Conservation (phyloP, 805 yeast genomes). For the Diddensiella santjacobensis region DNA sequence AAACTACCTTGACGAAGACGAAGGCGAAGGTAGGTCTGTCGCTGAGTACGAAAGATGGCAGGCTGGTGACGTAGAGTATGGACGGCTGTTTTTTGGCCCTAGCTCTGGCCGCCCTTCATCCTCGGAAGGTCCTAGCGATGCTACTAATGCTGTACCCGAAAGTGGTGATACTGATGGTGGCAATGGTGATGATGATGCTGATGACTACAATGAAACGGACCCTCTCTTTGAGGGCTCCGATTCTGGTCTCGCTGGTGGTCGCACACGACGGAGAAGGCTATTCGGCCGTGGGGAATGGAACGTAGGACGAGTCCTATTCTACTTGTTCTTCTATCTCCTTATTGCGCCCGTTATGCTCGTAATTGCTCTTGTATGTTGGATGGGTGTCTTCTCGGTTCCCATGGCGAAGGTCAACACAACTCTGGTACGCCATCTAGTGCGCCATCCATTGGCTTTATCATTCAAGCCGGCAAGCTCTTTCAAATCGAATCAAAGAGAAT, state of each 20-base stretch:
- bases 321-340: constrained; percentile 60
- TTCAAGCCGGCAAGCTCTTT: constrained; percentile 49
- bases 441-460: constrained; percentile 86
- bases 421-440: constrained; percentile 70
- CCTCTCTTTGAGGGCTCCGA: constrained; percentile 2
- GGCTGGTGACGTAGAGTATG: constrained; percentile 62
- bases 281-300: constrained; percentile 96
- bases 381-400: constrained; percentile 84
- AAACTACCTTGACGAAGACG: constrained; percentile 80
- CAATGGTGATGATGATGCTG: not conserved
- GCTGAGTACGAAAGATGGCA: constrained; percentile 90
- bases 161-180: no score
- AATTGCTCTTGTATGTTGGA: constrained; percentile 67
- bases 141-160: not conserved
- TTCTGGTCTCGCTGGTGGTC: no score
- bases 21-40: constrained; percentile 78
- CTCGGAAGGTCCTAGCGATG: not conserved
- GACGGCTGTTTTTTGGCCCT: constrained; percentile 77
- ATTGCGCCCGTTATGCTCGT: constrained; percentile 62
- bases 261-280: constrained; percentile 41
- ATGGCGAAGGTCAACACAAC: constrained; percentile 78
- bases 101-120: constrained; percentile 19
- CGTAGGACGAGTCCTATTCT: constrained; percentile 74
- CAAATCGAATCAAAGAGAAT: constrained; percentile 30
- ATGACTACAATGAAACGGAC: constrained; percentile 3